These are phyloP conservation scores for Cercis canadensis DNA, from an alignment of 306 rosid species.

Conservation along the genomic window DNA sequence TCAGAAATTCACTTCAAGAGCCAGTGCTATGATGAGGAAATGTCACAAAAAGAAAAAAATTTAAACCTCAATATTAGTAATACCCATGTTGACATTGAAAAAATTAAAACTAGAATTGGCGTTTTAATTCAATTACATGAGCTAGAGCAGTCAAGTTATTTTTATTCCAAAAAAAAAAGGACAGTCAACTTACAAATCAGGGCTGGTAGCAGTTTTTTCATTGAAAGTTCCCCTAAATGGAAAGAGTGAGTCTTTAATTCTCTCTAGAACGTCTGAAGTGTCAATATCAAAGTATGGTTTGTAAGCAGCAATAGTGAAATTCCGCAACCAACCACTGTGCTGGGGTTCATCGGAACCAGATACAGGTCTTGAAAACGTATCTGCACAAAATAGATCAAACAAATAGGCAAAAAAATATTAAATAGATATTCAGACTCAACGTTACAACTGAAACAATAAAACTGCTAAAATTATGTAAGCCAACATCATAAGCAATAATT, in stretches of 20 bases:
- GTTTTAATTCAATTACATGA: conserved; percentile 23
- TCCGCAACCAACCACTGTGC: conserved; percentile 80
- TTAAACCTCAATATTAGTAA: neutral
- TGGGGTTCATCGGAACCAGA: conserved; percentile 84
- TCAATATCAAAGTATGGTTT: conserved; percentile 87
- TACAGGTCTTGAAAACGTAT: conserved; percentile 85
- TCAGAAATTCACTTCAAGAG: conserved; percentile 9
- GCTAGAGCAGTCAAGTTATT: neutral
- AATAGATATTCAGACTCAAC: conserved; percentile 13
- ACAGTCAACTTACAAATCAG: conserved; percentile 79
- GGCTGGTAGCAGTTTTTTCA: conserved; percentile 82
- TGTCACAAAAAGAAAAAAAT: neutral
- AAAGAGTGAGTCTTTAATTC: conserved; percentile 79
- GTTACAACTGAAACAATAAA: conserved; percentile 2
- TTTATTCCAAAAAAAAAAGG: too few relatives aligned
- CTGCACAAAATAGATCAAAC: conserved; percentile 51
- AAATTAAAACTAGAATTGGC: conserved; percentile 8
- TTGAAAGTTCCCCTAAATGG: conserved; percentile 91
- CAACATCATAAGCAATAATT: conserved; percentile 18
- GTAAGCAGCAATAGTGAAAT: conserved; percentile 72
- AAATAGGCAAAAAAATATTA: conserved; percentile 28
- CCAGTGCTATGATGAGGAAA: conserved; percentile 6
- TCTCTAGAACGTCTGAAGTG: conserved; percentile 85
- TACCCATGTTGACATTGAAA: conserved; percentile 26
- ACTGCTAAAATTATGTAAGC: neutral